Evolutionary conservation across 2,329 filamentous ascomycete genomes (phyloP), one percentile per base, ranked within the genome.

Genomic region (Colletotrichum musae): DNA sequence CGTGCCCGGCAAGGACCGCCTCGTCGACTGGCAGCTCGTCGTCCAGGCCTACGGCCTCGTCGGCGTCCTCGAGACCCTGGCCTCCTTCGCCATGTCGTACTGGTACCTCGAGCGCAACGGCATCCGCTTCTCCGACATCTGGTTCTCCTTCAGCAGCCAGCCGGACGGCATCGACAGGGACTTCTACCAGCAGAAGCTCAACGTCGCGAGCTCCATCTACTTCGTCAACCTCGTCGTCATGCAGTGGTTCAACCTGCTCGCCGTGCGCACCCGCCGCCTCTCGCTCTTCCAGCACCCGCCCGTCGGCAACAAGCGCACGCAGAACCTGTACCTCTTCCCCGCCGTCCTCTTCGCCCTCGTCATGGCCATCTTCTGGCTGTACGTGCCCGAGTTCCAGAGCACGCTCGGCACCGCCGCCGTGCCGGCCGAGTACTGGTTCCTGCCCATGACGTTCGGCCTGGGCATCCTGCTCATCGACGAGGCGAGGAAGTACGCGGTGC

Each of bases 191-290:
- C 78, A 82, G 32, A 85, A 88, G 71, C 80, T 92, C 26, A 91
- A 91, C 71, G 85, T 87, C 70, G 92, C 91, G 0, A 91, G 88
- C 45, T 92, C 90, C 16, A 91, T 95, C 69, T 95, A 95, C 79
- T 95, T 95, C 74, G 88, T 94, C 73, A 95, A 91, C 68, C 82
- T 95, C 24, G 93, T 95, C 2, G 90, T 95, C 57, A 94, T 95
- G 92, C 91, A 93, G 84, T 91, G 90, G 84, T 94, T 94, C 83
- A 93, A 92, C 76, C 83, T 94, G 4, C 86, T 94, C 75, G 89
- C 90, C 1, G 85, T 93, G 5, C 86, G 92, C 16, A 95, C 89
- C 1, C 84, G 90, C 1, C 84, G 88, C 1, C 83, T 92, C 24
- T 88, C 88, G 64, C 88, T 95, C 72, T 90, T 95, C 77, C 90